phyloP scores from a whole-genome alignment of 176 grass and related monocot species.

The bread wheat (Triticum aestivum) region DNA sequence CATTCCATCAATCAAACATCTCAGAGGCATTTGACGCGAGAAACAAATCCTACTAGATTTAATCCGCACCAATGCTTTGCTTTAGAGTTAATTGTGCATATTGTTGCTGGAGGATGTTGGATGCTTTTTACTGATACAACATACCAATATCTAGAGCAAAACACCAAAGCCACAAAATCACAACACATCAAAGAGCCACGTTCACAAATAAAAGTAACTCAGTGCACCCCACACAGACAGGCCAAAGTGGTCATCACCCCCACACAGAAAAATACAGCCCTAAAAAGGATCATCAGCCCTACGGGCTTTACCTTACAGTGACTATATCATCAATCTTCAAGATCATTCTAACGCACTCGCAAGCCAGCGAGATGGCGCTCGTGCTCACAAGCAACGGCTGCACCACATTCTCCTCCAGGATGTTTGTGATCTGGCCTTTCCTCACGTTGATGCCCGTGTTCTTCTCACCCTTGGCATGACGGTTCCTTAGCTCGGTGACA shows the following conservation, averaged over 20 bases:
- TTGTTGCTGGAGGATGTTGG: too few species aligned
- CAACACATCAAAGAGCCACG: background rate
- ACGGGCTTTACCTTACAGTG: conserved; percentile 40
- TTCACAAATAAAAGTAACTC: conserved; percentile 18
- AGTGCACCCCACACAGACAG: background rate
- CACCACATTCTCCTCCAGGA: conserved; percentile 84
- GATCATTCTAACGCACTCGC: conserved; percentile 90
- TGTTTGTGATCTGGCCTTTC: conserved; percentile 65
- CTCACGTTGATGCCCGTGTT: conserved; percentile 11
- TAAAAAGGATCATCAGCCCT: background rate
- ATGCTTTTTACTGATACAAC: too few species aligned
- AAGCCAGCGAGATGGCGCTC: conserved; percentile 69
- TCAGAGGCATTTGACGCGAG: background rate
- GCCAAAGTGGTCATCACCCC: background rate
- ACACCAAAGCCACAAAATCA: conserved; percentile 1
- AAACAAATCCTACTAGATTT: background rate
- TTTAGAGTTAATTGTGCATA: too few species aligned
- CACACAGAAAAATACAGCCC: background rate
- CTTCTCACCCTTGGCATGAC: conserved; percentile 71
- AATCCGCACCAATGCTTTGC: background rate
- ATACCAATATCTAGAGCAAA: background rate
- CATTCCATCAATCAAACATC: conserved; percentile 38
- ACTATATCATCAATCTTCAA: conserved; percentile 90
- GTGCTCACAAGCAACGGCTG: conserved; percentile 81
- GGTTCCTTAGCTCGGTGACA: conserved; percentile 79